These are phyloP conservation scores for Leccinum pellstonianum DNA, from an alignment of 768 basidiomycete species.

Conservation along the genomic window DNA sequence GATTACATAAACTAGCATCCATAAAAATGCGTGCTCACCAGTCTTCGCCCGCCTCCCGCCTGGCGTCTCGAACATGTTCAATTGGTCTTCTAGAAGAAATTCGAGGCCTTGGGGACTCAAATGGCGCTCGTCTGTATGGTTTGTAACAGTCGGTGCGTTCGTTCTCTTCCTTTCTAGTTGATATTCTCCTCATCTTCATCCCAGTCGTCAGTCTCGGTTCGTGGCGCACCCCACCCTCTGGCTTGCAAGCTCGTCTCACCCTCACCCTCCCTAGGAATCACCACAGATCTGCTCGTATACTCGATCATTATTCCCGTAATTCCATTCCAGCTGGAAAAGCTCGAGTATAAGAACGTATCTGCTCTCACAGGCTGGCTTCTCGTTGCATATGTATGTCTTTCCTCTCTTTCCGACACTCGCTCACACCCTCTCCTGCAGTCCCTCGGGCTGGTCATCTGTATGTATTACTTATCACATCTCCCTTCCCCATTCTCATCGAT, in stretches of 20 bases:
- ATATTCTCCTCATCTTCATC: background rate
- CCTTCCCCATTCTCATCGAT: background rate
- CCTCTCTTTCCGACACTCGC: background rate
- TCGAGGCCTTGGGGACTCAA: conserved; percentile 43
- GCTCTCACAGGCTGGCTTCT: conserved; percentile 59
- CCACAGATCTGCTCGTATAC: conserved; percentile 58
- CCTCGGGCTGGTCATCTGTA: conserved; percentile 54
- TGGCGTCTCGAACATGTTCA: background rate
- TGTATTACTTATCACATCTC: conserved; percentile 13
- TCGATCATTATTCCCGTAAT: conserved; percentile 62
- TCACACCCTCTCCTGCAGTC: conserved; percentile 38
- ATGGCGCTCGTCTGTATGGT: conserved; percentile 61
- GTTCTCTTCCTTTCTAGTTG: background rate
- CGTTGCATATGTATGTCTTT: conserved; percentile 50
- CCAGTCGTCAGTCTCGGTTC: conserved; percentile 50
- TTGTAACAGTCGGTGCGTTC: conserved; percentile 46
- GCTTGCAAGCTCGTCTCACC: background rate
- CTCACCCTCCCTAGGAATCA: conserved; percentile 30
- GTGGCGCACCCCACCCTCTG: conserved; percentile 12
- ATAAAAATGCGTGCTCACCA: conserved; percentile 7
- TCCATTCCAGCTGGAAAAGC: conserved; percentile 56
- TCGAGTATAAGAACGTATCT: conserved; percentile 47
- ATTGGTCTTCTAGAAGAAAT: background rate
- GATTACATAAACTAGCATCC: background rate
- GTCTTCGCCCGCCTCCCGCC: background rate